phyloP scores from a whole-genome alignment of 2,329 filamentous ascomycete genomes.

The Diplodia corticola region DNA sequence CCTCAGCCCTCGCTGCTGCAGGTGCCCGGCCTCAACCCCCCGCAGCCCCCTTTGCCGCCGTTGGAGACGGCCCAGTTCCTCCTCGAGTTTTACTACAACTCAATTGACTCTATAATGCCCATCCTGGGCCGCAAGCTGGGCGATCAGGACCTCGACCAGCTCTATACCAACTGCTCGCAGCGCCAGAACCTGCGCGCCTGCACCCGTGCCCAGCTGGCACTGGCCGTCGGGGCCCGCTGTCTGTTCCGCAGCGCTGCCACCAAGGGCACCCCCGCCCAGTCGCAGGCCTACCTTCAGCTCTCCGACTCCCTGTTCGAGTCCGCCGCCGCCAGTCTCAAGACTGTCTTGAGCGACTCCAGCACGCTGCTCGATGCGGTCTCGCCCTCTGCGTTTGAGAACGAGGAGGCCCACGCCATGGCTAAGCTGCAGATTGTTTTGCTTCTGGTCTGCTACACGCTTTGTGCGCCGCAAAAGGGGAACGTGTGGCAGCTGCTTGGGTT shows the following conservation, averaged over 20 bases:
- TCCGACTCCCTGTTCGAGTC: slow-evolving; percentile 20
- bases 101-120: slow-evolving; percentile 9
- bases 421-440: slow-evolving; percentile 22
- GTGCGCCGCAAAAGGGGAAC: slow-evolving; percentile 16
- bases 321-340: not conserved
- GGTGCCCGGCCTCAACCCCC: not conserved
- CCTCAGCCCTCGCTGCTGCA: not conserved
- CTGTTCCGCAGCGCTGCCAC: slow-evolving; percentile 21
- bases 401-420: slow-evolving; percentile 21
- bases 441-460: slow-evolving; percentile 14
- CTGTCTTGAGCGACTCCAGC: slow-evolving; percentile 11
- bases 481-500: slow-evolving; percentile 22
- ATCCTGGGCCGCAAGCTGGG: slow-evolving; percentile 13
- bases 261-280: slow-evolving; percentile 20
- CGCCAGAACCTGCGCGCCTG: slow-evolving; percentile 17
- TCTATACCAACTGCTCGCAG: slow-evolving; percentile 8
- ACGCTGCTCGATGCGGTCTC: slow-evolving; percentile 9
- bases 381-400: slow-evolving; percentile 19
- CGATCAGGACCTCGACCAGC: slow-evolving; percentile 13
- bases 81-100: slow-evolving; percentile 23
- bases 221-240: slow-evolving; percentile 8
- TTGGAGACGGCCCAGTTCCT: slow-evolving; percentile 13
- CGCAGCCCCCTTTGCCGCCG: slow-evolving; percentile 2
- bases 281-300: slow-evolving; percentile 20
- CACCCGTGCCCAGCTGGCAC: slow-evolving; percentile 11